Evolutionary conservation across 1,139 yeast genomes (phyloP).

Genomic region (Pneumocystis carinii): DNA sequence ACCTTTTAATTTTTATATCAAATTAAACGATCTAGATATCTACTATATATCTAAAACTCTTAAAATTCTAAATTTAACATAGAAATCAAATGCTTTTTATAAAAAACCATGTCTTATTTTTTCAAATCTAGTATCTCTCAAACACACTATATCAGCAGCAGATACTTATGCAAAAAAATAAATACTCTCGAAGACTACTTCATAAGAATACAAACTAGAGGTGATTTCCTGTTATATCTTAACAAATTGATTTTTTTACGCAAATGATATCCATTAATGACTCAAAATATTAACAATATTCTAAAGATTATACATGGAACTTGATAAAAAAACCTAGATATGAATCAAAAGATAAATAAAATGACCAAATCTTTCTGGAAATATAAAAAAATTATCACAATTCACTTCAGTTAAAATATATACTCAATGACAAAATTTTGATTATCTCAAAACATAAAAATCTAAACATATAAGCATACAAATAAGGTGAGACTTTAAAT

Average conservation of each 20-base stretch:
- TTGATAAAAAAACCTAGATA: conserved; percentile 9
- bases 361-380: neutral
- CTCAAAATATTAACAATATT: conserved; percentile 2
- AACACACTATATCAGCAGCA: conserved; percentile 17
- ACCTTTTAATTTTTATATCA: neutral
- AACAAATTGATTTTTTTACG: conserved; percentile 13
- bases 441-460: too few relatives aligned
- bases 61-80: neutral
- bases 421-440: too few relatives aligned
- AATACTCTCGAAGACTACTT: conserved; percentile 12
- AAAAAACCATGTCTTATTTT: conserved; percentile 11
- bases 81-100: neutral
- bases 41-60: conserved; percentile 1
- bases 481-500: too few relatives aligned
- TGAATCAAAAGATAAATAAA: conserved; percentile 5
- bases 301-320: conserved; percentile 11
- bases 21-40: neutral
- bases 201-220: conserved; percentile 18
- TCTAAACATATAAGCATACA: too few relatives aligned
- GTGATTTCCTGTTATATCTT: conserved; percentile 12
- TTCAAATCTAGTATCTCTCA: conserved; percentile 11
- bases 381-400: too few relatives aligned
- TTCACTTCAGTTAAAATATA: too few relatives aligned
- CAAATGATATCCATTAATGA: conserved; percentile 3
- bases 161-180: conserved; percentile 15